Base-by-base conservation (phyloP, 352 stramenopile genomes). In the Pythium aquatile region DNA sequence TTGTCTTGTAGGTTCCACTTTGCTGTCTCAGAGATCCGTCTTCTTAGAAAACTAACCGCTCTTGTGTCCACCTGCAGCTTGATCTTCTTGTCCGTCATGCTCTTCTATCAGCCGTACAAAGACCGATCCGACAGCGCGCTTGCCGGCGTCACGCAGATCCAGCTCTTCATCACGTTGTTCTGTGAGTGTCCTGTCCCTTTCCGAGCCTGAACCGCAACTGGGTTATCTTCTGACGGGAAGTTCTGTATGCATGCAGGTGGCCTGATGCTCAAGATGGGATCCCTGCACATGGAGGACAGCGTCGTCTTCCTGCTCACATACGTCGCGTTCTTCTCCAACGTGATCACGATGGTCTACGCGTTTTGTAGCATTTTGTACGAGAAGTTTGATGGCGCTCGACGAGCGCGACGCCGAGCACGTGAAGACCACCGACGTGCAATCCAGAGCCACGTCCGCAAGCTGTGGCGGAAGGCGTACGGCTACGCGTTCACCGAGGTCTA, bases 131-230 rank as follows among this genome's bases (percentile, higher is more conserved):
- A 93, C 47, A 91, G 78, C 57, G 73, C 78, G 8, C 78, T 93
- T 14, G 76, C 83, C 14, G 72, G 79, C 8, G 63, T 88, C 47
- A 83, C 76, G 24, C 77, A 93, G 35, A 88, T 93, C 60, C 79
- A 93, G 64, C 72, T 93, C 40, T 93, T 91, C 66, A 65, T 91
- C 70, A 90, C 81, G 20, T 67, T 93, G 6, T 93, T 93, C 39
- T 90, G 83, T 92, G 70, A 53, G 78, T 75, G 29, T 53, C 28
- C 8, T 63, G 29, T 0, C 3, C 16, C 8, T 61, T 51, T 0
- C 3, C 16, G 35, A 35, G 32, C 32, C 2, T 2, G 54, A 51
- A 32, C 42, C 59, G 14, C 47, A 17, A 35, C 24, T 39, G 30
- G 10, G 33, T 8, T 16, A n/a, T 24, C 24, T 26, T 8, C 49